A percentile compares a stretch with the other conserved stretches of the same genome.
These are phyloP conservation scores for Scheffersomyces stipitis DNA, from an alignment of 805 yeast genomes.

Conservation along the genomic window DNA sequence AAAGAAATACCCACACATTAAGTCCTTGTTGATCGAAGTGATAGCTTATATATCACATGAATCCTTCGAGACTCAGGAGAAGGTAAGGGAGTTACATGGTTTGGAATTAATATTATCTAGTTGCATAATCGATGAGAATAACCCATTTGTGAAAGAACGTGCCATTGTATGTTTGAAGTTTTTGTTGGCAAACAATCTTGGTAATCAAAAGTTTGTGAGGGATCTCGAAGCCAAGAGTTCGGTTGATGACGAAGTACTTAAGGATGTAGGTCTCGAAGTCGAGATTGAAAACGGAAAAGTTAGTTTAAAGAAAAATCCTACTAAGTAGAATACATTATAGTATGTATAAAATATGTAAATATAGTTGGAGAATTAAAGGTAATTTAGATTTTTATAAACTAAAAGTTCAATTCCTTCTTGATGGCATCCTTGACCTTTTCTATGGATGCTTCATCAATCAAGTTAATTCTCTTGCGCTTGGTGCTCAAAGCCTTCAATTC, in stretches of 20 bases:
- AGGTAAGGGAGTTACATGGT: conserved; percentile 63
- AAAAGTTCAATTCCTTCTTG: conserved; percentile 55
- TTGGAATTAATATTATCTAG: conserved; percentile 71
- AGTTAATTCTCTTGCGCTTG: conserved; percentile 71
- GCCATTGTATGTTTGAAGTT: conserved; percentile 77
- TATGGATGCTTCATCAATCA: conserved; percentile 69
- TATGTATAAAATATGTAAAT: not conserved
- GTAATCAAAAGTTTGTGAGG: conserved; percentile 77
- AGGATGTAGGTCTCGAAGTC: conserved; percentile 75
- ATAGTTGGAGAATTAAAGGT: not conserved
- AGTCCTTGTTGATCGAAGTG: conserved; percentile 65
- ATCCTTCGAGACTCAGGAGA: conserved; percentile 62
- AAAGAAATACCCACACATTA: conserved; percentile 51
- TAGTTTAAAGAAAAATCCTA: conserved; percentile 38
- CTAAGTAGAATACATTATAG: not conserved
- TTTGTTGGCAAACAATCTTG: conserved; percentile 58
- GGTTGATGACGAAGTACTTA: conserved; percentile 53
- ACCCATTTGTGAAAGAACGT: conserved; percentile 85
- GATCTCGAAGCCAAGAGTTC: conserved; percentile 72
- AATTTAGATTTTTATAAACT: not conserved
- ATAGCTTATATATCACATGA: conserved; percentile 57
- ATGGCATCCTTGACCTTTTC: conserved; percentile 75
- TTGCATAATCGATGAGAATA: conserved; percentile 83
- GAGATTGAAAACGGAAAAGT: conserved; percentile 73
- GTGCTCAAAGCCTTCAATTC: conserved; percentile 73